Evolutionary conservation across 139 green algal genomes (phyloP).

Genomic region (Bryopsis sp.): DNA sequence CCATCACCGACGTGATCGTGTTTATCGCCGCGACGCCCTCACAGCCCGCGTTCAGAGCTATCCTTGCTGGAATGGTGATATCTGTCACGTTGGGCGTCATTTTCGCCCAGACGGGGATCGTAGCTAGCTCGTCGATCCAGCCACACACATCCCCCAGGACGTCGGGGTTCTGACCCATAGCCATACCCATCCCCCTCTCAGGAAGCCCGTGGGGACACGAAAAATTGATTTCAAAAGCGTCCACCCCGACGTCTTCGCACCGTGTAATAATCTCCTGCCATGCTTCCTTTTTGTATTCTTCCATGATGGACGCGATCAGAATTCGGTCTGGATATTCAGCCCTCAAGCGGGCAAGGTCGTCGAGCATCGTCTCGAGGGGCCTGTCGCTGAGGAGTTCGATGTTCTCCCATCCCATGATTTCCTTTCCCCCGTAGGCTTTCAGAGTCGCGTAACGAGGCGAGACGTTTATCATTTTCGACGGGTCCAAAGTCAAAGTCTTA

Average conservation of each 20-base stretch:
- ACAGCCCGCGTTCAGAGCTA: conserved; percentile 38
- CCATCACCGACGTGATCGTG: conserved; percentile 86
- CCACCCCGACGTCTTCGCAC: conserved; percentile 78
- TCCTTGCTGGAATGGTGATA: conserved; percentile 57
- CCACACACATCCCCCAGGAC: conserved; percentile 49
- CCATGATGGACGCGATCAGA: conserved; percentile 95
- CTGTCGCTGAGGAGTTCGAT: conserved; percentile 92
- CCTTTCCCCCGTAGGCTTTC: conserved; percentile 29
- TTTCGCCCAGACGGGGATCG: conserved; percentile 92
- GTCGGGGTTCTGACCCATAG: conserved; percentile 65
- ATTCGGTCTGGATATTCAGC: conserved; percentile 85
- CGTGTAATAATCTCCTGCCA: conserved; percentile 92
- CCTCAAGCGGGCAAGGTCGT: conserved; percentile 82
- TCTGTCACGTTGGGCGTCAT: conserved; percentile 99
- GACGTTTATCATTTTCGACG: conserved; percentile 77
- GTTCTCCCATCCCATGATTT: conserved; percentile 93
- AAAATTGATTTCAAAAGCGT: conserved; percentile 97
- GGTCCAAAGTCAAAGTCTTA: conserved; percentile 81
- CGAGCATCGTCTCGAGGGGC: conserved; percentile 87
- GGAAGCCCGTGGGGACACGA: conserved; percentile 78
- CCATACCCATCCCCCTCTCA: conserved; percentile 58
- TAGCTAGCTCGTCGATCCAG: conserved; percentile 82
- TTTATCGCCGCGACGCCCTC: conserved; percentile 80
- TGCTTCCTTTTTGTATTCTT: conserved; percentile 58
- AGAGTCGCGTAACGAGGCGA: conserved; percentile 92